A percentile compares a stretch with the other conserved stretches of the same genome.
Evolutionary conservation across 2,329 filamentous ascomycete genomes (phyloP).

Genomic region (Elsinoe arachidis): DNA sequence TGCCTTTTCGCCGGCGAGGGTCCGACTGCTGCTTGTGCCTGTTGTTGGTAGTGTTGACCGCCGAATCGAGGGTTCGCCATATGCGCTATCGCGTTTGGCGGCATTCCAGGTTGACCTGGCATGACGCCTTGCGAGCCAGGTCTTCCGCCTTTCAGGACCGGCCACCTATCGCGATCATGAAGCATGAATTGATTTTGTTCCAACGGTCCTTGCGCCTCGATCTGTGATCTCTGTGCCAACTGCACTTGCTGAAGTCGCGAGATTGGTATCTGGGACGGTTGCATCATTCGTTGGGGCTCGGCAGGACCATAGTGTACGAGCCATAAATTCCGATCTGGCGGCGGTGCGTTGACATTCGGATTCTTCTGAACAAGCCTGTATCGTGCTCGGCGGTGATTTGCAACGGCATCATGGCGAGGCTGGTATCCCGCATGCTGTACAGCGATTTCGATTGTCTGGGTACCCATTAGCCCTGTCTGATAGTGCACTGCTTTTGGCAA

Average conservation of each 20-base stretch:
- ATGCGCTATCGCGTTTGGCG: conserved; percentile 17
- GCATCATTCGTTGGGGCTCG: conserved; percentile 64
- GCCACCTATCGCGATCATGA: conserved; percentile 82
- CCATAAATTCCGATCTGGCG: conserved; percentile 75
- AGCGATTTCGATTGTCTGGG: conserved; percentile 78
- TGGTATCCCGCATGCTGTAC: conserved; percentile 74
- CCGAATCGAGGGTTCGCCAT: conserved; percentile 17
- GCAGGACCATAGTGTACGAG: conserved; percentile 81
- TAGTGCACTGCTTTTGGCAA: conserved; percentile 17
- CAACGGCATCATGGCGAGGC: conserved; percentile 60
- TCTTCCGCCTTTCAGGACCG: conserved; percentile 53
- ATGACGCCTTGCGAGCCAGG: conserved; percentile 12
- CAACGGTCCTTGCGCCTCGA: conserved; percentile 69
- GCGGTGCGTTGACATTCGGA: conserved; percentile 60
- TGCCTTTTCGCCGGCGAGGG: conserved; percentile 40
- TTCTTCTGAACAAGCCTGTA: conserved; percentile 74
- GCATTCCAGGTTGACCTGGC: background rate
- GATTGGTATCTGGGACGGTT: conserved; percentile 57
- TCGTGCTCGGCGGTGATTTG: conserved; percentile 70
- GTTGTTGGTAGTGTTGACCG: conserved; percentile 17
- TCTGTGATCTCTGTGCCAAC: conserved; percentile 17
- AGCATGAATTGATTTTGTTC: conserved; percentile 92
- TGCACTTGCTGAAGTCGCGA: conserved; percentile 50
- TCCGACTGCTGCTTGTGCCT: conserved; percentile 20
- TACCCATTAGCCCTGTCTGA: conserved; percentile 13